Base-by-base conservation (phyloP, 129 eudicot genomes). In the Flaveria linearis region DNA sequence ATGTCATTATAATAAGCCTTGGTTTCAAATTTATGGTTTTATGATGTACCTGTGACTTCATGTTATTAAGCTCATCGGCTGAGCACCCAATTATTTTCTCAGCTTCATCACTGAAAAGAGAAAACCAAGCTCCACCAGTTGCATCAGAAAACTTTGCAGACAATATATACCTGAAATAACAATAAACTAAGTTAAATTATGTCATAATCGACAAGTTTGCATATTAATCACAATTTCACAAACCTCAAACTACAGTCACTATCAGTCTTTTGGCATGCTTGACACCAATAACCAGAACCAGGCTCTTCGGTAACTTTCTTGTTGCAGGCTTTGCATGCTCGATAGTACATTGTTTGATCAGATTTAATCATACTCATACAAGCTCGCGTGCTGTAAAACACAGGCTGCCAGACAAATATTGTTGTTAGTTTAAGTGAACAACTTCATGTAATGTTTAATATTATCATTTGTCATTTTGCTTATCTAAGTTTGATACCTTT, bases 291-390 rank as follows among this genome's bases (percentile, higher is more conserved):
- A 14, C 97, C 96, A 76, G 97, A 86, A 15, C 87, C 97, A 68
- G 85, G 46, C 46, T 89, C 91, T 70, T 90, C 88, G 13, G 93
- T 93, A 16, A 93, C 98, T 78, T 93, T 93, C 86, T 90, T 93
- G 87, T 84, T 93, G 46, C 98, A 93, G n/a, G 93, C 85, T 84
- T 88, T 90, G 83, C 98, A 93, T 50, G 98, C 98, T 22, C 86
- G 85, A 57, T 90, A 93, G 83, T 89, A 93, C 90, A 93, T 85
- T 12, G 92, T 39, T 56, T 93, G 98, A 68, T 90, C 97, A n/a
- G 89, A 78, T 71, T 85, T 93, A 16, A 93, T 90, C 61, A 82
- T 71, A 76, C 93, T 93, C 67, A 93, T 71, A 68, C 78, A 85
- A 7, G 91, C 98, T 58, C 85, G 87, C 8, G 84, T 69, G 84